Evolutionary conservation across 2,329 filamentous ascomycete species (phyloP).

Genomic region (Beauveria scarabaeidicola): DNA sequence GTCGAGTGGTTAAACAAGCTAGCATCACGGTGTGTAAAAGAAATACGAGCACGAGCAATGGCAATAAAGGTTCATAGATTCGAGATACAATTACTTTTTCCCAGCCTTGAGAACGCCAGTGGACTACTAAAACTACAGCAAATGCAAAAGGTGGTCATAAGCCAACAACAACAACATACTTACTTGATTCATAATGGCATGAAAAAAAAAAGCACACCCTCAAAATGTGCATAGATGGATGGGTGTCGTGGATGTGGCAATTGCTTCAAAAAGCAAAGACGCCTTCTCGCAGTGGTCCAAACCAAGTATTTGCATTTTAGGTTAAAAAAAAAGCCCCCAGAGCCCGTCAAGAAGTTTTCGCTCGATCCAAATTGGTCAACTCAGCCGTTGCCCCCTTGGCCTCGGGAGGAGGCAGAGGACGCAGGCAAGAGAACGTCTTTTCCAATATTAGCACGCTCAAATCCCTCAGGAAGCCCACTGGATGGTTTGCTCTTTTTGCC

Average conservation of each 20-base stretch:
- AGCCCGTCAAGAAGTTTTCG: conserved; percentile 29
- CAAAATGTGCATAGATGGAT: conserved; percentile 8
- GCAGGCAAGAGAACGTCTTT: conserved; percentile 16
- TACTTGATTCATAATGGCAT: conserved; percentile 11
- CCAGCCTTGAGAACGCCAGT: conserved; percentile 6
- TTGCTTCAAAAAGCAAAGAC: background rate
- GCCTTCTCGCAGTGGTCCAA: background rate
- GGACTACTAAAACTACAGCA: conserved; percentile 11
- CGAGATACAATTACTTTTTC: conserved; percentile 9
- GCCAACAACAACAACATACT: conserved; percentile 6
- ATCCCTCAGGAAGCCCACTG: conserved; percentile 33
- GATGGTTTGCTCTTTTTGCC: conserved; percentile 15
- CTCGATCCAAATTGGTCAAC: conserved; percentile 26
- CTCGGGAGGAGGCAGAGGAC: conserved; percentile 5
- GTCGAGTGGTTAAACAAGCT: background rate
- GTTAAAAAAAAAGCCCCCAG: conserved; percentile 29
- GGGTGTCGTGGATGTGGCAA: background rate
- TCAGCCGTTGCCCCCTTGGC: conserved; percentile 15
- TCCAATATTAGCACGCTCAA: conserved; percentile 27
- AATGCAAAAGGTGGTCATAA: background rate
- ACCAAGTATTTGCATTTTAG: conserved; percentile 13
- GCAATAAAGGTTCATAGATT: background rate
- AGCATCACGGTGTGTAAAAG: background rate
- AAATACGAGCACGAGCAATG: background rate
- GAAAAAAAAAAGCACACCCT: conserved; percentile 1